Percentiles rank a stretch among this genome's conserved stretches.
phyloP scores from a whole-genome alignment of 2,329 filamentous ascomycete genomes.

The Penicillium olsonii region DNA sequence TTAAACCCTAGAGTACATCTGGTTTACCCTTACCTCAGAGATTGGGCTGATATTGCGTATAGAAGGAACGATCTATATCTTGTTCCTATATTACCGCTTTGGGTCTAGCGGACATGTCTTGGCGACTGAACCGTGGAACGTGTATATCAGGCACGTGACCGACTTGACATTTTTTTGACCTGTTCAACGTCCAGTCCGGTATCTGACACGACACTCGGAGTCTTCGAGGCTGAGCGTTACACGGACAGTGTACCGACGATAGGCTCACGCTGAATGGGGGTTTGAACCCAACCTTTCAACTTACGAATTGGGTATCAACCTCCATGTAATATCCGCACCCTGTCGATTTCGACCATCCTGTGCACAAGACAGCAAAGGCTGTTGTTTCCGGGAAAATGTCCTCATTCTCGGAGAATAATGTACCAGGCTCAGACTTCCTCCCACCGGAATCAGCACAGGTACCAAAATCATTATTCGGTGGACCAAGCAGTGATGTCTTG shows the following conservation, averaged over 20 bases:
- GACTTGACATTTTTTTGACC: constrained; percentile 12
- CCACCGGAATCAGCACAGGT: constrained; percentile 24
- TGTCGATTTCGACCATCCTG: background rate
- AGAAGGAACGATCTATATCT: background rate
- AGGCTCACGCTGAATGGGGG: background rate
- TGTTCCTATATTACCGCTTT: background rate
- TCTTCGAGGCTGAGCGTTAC: background rate
- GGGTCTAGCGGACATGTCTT: background rate
- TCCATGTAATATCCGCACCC: constrained; percentile 1
- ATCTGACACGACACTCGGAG: background rate
- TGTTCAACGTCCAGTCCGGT: background rate
- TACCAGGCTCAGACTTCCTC: constrained; percentile 20
- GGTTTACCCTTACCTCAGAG: too few species aligned
- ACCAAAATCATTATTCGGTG: constrained; percentile 21
- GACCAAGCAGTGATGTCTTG: constrained; percentile 26
- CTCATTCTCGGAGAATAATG: constrained; percentile 24
- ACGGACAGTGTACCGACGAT: too few species aligned
- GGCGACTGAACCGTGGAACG: background rate
- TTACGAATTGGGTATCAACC: background rate
- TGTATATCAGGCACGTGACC: constrained; percentile 4
- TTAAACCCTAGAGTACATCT: too few species aligned
- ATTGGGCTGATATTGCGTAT: too few species aligned
- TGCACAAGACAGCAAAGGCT: constrained; percentile 1
- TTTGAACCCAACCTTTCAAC: background rate
- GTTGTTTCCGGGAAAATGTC: constrained; percentile 27